Base-by-base conservation (phyloP, 257 asterid species). In the Prunella vulgaris region DNA sequence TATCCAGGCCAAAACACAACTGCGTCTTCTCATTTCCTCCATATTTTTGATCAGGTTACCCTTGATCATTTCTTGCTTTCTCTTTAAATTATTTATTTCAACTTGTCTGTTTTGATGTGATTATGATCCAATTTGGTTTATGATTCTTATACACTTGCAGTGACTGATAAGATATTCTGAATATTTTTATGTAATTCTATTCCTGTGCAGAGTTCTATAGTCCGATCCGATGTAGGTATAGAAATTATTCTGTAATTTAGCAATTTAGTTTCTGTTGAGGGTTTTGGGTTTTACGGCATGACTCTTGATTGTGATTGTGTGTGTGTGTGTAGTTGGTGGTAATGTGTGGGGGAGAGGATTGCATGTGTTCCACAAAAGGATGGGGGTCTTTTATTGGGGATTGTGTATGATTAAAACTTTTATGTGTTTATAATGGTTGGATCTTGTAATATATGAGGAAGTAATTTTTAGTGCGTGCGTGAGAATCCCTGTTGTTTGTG, bases 151-250 rank as follows among this genome's bases (percentile, higher is more conserved):
- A 18, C 21, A 14, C 21, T 46, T 5, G 10, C 58, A 51, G 58
- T 24, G 59, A 22, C 54, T 51, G 63, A 28, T 12, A 35, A 17
- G 56, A 10, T 33, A 1, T 49, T 64, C 64, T 64, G 57, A 32
- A 24, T 46, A 33, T 48, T 64, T 28, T 14, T 5, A 9, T 30
- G 25, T 35, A 5, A 13, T 62, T 56, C 54, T 14, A 17, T 22
- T 49, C 64, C 8, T 32, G 21, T 40, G 49, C 80, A 32, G 28
- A n/a, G 27, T 75, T 7, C 21, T 40, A 48, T 60, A 54, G 10
- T 52, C 61, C 21, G 66, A 69, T 75, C 64, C 60, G 65, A 7
- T 68, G 37, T 38, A 14, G 8, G 74, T 66, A 27, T 21, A 44
- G 57, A 10, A n/a, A n/a, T 56, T 15, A 2, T 33, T 69, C 14